Evolutionary conservation across 306 rosid species (phyloP), one percentile per base, ranked within the genome.

Genomic region (Dryas alaskensis): DNA sequence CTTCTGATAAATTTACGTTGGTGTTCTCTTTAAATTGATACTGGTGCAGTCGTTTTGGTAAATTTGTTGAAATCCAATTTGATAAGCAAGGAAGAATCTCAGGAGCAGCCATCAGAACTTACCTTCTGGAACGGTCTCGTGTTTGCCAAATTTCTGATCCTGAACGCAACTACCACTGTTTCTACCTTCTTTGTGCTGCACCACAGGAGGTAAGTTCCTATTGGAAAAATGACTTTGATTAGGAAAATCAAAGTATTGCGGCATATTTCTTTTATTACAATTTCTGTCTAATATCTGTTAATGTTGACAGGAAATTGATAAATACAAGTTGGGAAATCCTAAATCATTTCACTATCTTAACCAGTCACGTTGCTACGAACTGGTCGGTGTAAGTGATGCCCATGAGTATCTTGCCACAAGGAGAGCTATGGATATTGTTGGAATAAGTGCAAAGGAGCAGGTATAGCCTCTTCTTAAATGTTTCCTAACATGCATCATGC

Each of bases 111-210:
- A 82, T 95, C 66, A 84, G 99, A 86, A 95, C 99, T 48, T 95
- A 95, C 85, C 99, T 95, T 82, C 81, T 95, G 39, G 99, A 95
- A 85, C 86, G 98, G 73, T 95, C 99, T 72, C 97, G 99, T 70
- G 99, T 95, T 80, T 95, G 99, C 90, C 99, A 95, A 89, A 54
- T 95, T 73, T 90, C 92, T 78, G 93, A 95, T 85, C 98, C 99
- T 42, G 99, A 92, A 79, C 97, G 97, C 84, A 95, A 95, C 83
- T 95, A 95, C 82, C 99, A 95, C 80, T 95, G 99, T 86, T 95
- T 95, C 81, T 95, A 95, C 83, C 90, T 92, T 80, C 95, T 95
- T 77, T 95, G 98, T 91, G 92, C 97, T 82, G 99, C 99, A 76
- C 99, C 99, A 53, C 98, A 87, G 69, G 99, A 95, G 98, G 99